Evolutionary conservation across 306 rosid genomes (phyloP).

Genomic region (Rosa persica): DNA sequence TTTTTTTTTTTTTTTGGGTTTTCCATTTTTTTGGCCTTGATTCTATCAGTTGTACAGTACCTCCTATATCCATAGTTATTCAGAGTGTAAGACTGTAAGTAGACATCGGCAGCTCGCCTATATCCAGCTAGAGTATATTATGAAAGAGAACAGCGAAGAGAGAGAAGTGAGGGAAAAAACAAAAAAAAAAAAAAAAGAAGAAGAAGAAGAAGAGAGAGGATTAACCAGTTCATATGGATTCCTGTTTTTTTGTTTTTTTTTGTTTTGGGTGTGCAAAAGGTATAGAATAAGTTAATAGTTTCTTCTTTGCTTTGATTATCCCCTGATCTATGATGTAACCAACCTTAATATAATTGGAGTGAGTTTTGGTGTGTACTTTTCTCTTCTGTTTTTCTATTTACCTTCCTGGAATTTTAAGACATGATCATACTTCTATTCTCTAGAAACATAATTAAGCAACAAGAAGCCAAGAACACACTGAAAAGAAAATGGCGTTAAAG

Average conservation of each 20-base stretch:
- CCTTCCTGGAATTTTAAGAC: conserved; percentile 21
- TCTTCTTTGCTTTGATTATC: conserved; percentile 25
- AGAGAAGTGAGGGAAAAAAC: conserved; percentile 7
- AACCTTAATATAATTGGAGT: conserved; percentile 68
- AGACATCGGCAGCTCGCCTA: conserved; percentile 74
- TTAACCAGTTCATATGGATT: conserved; percentile 57
- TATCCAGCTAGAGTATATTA: conserved; percentile 55
- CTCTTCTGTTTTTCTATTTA: conserved; percentile 31
- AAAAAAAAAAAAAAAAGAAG: not conserved
- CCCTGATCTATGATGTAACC: conserved; percentile 67
- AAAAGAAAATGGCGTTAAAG: conserved; percentile 10
- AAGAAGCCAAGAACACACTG: not conserved
- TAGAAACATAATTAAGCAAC: conserved; percentile 7
- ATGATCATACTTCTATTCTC: not conserved
- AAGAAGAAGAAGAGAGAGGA: conserved; percentile 33
- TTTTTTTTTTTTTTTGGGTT: conserved; percentile 44
- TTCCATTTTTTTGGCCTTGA: conserved; percentile 73
- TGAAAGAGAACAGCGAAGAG: conserved; percentile 27
- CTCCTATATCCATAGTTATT: conserved; percentile 50
- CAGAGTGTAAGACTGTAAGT: conserved; percentile 83
- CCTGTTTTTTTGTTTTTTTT: conserved; percentile 42
- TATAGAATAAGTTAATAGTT: conserved; percentile 53
- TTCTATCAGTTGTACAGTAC: conserved; percentile 69
- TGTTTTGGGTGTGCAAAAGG: conserved; percentile 74
- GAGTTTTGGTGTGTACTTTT: conserved; percentile 79